Conservation (phyloP, 202 grass and related monocot genomes). For the Carex sylvatica region DNA sequence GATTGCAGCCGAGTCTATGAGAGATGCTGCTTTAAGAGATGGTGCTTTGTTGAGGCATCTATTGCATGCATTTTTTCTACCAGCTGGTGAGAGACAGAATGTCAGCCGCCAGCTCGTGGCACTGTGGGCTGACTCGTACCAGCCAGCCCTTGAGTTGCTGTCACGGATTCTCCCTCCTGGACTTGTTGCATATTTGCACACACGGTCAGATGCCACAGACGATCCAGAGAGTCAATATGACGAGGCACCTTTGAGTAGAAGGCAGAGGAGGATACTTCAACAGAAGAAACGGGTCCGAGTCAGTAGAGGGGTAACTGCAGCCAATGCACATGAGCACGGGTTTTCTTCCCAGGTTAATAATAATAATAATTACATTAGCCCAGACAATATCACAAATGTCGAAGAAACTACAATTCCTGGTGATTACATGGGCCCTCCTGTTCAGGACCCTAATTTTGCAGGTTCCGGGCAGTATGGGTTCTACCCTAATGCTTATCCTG, state of each 20-base stretch:
- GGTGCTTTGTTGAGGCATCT: conserved; percentile 97
- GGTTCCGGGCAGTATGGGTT: conserved; percentile 29
- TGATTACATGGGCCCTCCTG: conserved; percentile 39
- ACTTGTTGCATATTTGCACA: conserved; percentile 98
- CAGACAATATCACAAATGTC: conserved; percentile 26
- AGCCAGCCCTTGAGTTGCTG: conserved; percentile 90
- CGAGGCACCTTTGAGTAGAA: conserved; percentile 80
- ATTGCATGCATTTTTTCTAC: conserved; percentile 87
- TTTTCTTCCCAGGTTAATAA: conserved; percentile 41
- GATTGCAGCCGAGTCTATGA: conserved; percentile 99
- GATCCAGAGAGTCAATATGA: conserved; percentile 90
- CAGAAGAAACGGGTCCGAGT: conserved; percentile 53
- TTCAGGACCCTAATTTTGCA: conserved; percentile 35
- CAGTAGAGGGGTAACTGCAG: conserved; percentile 42
- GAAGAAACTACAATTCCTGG: conserved; percentile 30
- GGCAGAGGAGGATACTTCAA: conserved; percentile 73
- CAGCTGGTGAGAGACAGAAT: conserved; percentile 77
- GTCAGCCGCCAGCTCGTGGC: conserved; percentile 97
- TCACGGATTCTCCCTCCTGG: conserved; percentile 97
- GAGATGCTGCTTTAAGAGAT: conserved; percentile 96
- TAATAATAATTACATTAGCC: conserved; percentile 45
- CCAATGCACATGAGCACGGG: conserved; percentile 48
- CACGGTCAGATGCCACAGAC: conserved; percentile 52
- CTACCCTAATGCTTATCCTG: conserved; percentile 35
- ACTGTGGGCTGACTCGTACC: conserved; percentile 98